Evolutionary conservation across 768 basidiomycete species (phyloP), one percentile per base, ranked within the genome.

Genomic region (Boletus fagicola): DNA sequence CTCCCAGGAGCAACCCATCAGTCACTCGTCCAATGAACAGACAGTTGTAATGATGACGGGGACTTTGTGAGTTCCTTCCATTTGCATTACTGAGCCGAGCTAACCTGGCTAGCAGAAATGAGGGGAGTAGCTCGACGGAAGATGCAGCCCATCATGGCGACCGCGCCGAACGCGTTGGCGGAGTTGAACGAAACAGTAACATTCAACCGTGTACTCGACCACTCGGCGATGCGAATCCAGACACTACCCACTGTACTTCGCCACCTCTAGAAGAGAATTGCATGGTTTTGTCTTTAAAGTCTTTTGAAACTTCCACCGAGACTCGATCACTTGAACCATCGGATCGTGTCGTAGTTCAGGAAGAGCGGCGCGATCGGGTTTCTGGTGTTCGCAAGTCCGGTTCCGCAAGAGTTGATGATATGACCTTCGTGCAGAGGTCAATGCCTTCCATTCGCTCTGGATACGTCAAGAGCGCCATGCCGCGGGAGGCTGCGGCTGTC

Each of bases 31-130:
- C 8, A 33, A 22, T 4, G 59, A 53, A 26, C 15, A 36, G 20
- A 22, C 36, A 5, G 51, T 13, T 22, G 51, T 20, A 1, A 11
- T 8, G 16, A 38, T 31, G 7, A 3, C 26, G 18, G 24, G 3
- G 22, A 24, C 22, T 11, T 20, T 16, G 63, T 65, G 11, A 10
- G 63, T 56, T 36, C 36, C 20, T 30, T 42, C 51, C 13, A 20
- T 46, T 51, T 33, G 10, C 15, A 4, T 8, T 16, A 8, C 22
- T 15, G 45, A 13, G 8, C 10, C 18, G 15, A 24, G n/a, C 33
- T 65, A 13, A 65, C 38, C 6, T 33, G 8, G 0, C 12, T 18
- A 5, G 22, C 30, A 59, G 61, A 22, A 36, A 45, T 8, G 39
- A 53, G 9, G 4, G 8, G 26, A 12, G 13, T n/a, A 43, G 33